Evolutionary conservation across 371 early-diverging fungal genomes (phyloP), one percentile per base, ranked within the genome.

Genomic region (Entomophthora muscae): DNA sequence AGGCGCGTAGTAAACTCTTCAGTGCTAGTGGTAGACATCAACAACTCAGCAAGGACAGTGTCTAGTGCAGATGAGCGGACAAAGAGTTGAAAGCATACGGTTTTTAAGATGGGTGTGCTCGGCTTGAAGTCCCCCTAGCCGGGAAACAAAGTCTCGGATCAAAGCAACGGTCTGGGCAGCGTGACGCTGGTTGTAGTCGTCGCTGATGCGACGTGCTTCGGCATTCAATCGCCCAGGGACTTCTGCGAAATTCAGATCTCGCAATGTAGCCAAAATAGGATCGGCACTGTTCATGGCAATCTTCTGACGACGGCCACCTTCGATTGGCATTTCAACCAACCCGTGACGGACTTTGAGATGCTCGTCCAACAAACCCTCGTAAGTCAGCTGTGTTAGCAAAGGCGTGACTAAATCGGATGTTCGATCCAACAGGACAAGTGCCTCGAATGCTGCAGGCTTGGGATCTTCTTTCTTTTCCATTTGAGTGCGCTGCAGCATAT

Each of bases 291-390:
- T 93, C 58, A 95, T 72, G 10, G 83, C 78, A 21, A 90, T 77
- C 65, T 90, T 88, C 66, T 86, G 85, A 68, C 86, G 79, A 66
- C 87, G 87, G 63, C 71, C 71, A 28, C 28, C 29, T 26, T 63
- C 29, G 10, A 28, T 23, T 24, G 28, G 23, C 24, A 64, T 24
- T 32, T 33, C 61, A 2, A 53, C 23, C 26, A 55, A 1, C 13
- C 21, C 76, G 63, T 82, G 75, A 57, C 73, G 73, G 58, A 90
- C 84, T 1, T 81, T 81, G 64, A 82, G 83, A 3, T 78, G 78
- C 67, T 88, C 88, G 69, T 94, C 93, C 63, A 97, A 80, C 26
- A 95, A 74, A 1, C 94, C 94, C 72, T 93, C 90, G 72, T 95
- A 97, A 0, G 98, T 95, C 61, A 95, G 72, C 69, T 91, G 91